Conservation (phyloP, 225 moss, liverwort and hornwort species). For the Physcomitrium patens region DNA sequence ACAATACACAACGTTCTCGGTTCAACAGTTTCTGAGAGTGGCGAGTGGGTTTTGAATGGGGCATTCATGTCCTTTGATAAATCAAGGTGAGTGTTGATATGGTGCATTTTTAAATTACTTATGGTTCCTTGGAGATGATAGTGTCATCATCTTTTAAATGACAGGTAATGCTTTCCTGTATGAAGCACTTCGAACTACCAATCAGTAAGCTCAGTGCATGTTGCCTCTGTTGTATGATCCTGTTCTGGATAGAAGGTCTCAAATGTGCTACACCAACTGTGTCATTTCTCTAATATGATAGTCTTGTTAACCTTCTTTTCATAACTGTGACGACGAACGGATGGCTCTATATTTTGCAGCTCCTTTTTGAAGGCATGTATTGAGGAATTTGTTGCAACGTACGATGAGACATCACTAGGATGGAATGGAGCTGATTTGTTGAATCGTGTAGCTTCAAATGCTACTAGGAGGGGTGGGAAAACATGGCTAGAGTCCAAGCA, state of each 20-base stretch:
- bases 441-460: constrained; percentile 66
- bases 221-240: constrained; percentile 7
- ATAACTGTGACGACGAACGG: constrained; percentile 23
- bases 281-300: background rate
- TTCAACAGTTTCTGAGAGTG: constrained; percentile 56
- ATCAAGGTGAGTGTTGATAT: constrained; percentile 60
- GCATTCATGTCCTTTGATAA: constrained; percentile 82
- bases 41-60: constrained; percentile 70
- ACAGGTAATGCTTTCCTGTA: background rate
- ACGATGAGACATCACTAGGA: constrained; percentile 66
- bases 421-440: constrained; percentile 92
- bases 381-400: constrained; percentile 83
- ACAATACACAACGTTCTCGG: constrained; percentile 70
- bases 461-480: constrained; percentile 35
- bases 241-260: constrained; percentile 14
- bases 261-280: constrained; percentile 1
- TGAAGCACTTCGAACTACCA: background rate
- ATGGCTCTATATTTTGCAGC: constrained; percentile 49
- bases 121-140: constrained; percentile 14
- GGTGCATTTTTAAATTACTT: constrained; percentile 24
- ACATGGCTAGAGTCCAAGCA: constrained; percentile 48
- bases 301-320: constrained; percentile 21
- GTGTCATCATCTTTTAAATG: background rate
- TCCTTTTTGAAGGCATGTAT: constrained; percentile 82
- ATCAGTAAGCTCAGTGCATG: constrained; percentile 9